phyloP scores from a whole-genome alignment of 495 filamentous ascomycete species.

The Aeminium ludgeri region DNA sequence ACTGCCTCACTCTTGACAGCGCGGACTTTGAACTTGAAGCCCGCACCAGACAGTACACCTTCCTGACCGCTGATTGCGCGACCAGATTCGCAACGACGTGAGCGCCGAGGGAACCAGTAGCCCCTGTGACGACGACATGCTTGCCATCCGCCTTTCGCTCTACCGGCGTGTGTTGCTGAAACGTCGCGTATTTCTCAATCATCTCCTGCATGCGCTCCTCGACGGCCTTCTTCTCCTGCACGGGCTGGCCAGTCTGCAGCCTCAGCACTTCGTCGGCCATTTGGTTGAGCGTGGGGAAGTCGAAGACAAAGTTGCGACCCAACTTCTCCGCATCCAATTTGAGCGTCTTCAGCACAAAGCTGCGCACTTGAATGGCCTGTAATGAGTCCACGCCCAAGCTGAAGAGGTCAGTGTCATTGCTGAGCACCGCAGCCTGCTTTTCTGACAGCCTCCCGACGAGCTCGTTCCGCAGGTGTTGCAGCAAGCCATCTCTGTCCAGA shows the following conservation, averaged over 20 bases:
- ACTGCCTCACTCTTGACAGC: not conserved
- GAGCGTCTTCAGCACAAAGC: conserved; percentile 3
- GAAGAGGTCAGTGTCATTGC: conserved; percentile 13
- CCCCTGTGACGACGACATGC: conserved; percentile 15
- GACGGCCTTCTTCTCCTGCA: conserved; percentile 10
- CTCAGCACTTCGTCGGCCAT: conserved; percentile 24
- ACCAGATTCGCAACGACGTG: conserved; percentile 12
- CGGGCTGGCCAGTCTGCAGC: conserved; percentile 16
- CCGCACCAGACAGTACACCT: conserved; percentile 9
- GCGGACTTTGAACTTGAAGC: not conserved
- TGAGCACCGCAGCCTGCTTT: not conserved
- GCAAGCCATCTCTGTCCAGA: no score
- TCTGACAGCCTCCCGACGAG: conserved; percentile 1
- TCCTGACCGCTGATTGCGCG: not conserved
- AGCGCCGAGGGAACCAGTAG: conserved; percentile 10
- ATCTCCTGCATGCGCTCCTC: conserved; percentile 24
- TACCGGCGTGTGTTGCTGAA: conserved; percentile 14
- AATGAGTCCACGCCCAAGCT: conserved; percentile 13
- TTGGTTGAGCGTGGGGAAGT: conserved; percentile 3
- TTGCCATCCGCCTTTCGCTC: conserved; percentile 2
- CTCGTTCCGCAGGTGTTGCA: conserved; percentile 1
- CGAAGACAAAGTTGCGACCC: conserved; percentile 14
- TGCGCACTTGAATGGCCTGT: conserved; percentile 9
- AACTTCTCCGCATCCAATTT: conserved; percentile 2
- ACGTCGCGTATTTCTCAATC: conserved; percentile 22